Conservation (phyloP, 2,329 filamentous ascomycete genomes). For the Lachnellula arida region DNA sequence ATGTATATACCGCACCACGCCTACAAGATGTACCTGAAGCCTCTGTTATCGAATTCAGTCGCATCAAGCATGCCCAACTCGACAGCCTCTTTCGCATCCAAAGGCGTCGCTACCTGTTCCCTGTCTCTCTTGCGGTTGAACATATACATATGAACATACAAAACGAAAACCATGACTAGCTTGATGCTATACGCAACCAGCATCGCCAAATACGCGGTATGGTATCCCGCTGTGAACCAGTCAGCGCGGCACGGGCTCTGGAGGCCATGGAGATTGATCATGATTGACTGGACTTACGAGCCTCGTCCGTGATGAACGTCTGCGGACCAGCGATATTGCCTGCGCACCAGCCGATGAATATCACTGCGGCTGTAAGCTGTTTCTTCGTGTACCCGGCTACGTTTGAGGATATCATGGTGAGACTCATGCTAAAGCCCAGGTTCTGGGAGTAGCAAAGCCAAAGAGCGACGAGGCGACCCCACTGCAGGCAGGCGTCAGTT, state of each 20-base stretch:
- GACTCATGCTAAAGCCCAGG: conserved; percentile 44
- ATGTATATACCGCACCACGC: too few species aligned
- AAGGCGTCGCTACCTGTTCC: conserved; percentile 29
- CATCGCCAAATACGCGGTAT: conserved; percentile 13
- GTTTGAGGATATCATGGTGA: conserved; percentile 47
- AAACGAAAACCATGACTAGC: conserved; percentile 37
- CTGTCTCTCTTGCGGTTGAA: conserved; percentile 50
- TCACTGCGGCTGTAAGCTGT: conserved; percentile 41
- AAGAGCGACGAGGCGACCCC: conserved; percentile 50
- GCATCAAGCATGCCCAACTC: conserved; percentile 49
- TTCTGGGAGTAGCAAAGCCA: conserved; percentile 51
- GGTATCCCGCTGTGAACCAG: conserved; percentile 25
- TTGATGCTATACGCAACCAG: conserved; percentile 42
- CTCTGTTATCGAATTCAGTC: conserved; percentile 50
- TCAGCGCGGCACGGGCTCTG: neutral
- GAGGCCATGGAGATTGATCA: neutral
- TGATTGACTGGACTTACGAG: conserved; percentile 1
- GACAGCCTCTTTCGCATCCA: conserved; percentile 42
- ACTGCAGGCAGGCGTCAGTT: conserved; percentile 30
- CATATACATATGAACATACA: conserved; percentile 47
- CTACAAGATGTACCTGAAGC: conserved; percentile 45
- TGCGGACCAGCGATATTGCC: conserved; percentile 44
- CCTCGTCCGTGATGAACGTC: conserved; percentile 17
- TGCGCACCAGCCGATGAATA: conserved; percentile 48
- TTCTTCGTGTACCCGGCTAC: conserved; percentile 51